These are phyloP conservation scores for Phytophthora sansomeana DNA, from an alignment of 352 stramenopile genomes.

Conservation along the genomic window DNA sequence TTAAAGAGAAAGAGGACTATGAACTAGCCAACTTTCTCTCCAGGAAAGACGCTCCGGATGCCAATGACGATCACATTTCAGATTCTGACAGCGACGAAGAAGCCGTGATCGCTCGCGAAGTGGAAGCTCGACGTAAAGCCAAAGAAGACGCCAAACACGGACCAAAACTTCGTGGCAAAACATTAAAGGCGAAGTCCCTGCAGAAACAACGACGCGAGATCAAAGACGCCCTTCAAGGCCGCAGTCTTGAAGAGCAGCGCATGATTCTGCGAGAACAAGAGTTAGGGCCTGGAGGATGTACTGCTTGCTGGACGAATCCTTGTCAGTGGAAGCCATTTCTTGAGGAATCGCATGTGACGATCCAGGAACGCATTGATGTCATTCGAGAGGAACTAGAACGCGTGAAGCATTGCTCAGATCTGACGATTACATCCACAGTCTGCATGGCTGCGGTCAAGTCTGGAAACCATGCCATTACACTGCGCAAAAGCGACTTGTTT, in stretches of 20 bases:
- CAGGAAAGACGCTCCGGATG: constrained; percentile 6
- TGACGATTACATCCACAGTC: constrained; percentile 58
- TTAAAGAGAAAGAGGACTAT: constrained; percentile 74
- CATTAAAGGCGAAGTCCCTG: constrained; percentile 64
- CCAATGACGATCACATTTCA: constrained; percentile 41
- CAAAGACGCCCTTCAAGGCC: constrained; percentile 69
- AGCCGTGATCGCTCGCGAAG: constrained; percentile 64
- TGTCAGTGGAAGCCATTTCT: constrained; percentile 75
- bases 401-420: constrained; percentile 65
- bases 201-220: constrained; percentile 82
- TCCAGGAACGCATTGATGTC: constrained; percentile 66
- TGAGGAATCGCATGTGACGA: constrained; percentile 54
- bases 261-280: constrained; percentile 70
- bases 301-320: constrained; percentile 80
- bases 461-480: constrained; percentile 46
- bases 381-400: constrained; percentile 76
- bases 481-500: constrained; percentile 78
- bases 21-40: constrained; percentile 62
- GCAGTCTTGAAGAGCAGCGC: constrained; percentile 72
- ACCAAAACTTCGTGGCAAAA: constrained; percentile 58
- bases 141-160: constrained; percentile 46
- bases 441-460: constrained; percentile 75
- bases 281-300: constrained; percentile 78
- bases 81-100: constrained; percentile 83
- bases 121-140: constrained; percentile 38